Evolutionary conservation across 768 basidiomycete genomes (phyloP), one percentile per base, ranked within the genome.

Genomic region (Leccinum variicolor): DNA sequence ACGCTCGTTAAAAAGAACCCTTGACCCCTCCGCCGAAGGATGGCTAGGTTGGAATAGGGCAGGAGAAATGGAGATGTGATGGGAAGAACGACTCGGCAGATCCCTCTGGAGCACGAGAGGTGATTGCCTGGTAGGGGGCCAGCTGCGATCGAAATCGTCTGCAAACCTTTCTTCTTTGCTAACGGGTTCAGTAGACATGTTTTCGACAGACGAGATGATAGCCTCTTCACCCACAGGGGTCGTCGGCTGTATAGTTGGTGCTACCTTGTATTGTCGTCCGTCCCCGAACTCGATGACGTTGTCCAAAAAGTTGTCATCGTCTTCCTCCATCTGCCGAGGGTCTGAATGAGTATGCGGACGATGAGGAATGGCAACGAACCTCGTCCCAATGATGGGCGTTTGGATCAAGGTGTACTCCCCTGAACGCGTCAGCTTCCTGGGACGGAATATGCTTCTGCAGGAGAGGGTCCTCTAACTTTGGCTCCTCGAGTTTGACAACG

Each of bases 321-420:
- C 95, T 73, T 94, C 92, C 73, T 89, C 89, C 82, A 92, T 90
- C 90, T 92, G 66, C 26, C 34, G 49, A 54, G 7, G 31, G 54
- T 65, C 50, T 13, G 41, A 61, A 56, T 43, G 2, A 55, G 39
- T 45, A 15, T 47, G 33, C 53, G 11, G 31, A 50, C 26, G 23
- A 50, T 34, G 56, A 55, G 9, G 54, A 53, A 59, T 64, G 59
- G 49, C 34, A 41, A 74, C 90, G 60, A 61, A 98, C 95, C 82
- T 97, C 94, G 64, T 98, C 97, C 97, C 97, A 99, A 69, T 98
- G 94, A 68, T 94, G 90, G 3, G 90, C 86, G 65, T 95, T 95
- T 50, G 94, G 92, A 73, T 97, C 88, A 49, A 98, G 76, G 72
- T 98, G 94, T 1, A 93, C 87, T 0, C 95, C 95, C 39, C 94